Base-by-base conservation (phyloP, 1,284 basidiomycete genomes). In the Coniophora puteana region DNA sequence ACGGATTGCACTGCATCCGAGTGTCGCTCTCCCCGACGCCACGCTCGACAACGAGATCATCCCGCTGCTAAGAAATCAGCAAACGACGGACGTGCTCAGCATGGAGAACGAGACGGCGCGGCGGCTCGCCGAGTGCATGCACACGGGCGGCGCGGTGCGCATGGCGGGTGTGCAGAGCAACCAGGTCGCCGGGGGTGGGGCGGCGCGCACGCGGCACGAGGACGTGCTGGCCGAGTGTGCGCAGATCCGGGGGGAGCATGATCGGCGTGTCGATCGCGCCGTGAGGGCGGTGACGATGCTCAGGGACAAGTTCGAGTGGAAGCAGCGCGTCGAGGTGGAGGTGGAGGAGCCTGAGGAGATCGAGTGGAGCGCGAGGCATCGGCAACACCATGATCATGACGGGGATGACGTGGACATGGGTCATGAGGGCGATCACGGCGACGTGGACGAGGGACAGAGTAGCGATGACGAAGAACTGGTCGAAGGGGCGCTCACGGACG, bases 261-360 rank as follows among this genome's bases (percentile, higher is more conserved):
- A 89, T 58, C 67, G 66, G 29, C 72, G 85, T 5, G 80, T 81
- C 3, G 83, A 86, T 44, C 69, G 86, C 11, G 86, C 85, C 0
- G 71, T 80, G 14, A 68, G 80, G 25, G 86, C 87, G 0, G 84
- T 89, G 7, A 70, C 68, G 30, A 78, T 89, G 71, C 63, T 89
- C 5, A 66, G 72, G 41, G 87, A 89, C 41, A 83, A 77, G 58
- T 89, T 80, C 56, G 84, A 89, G 38, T 87, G 84, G 82, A 81
- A 80, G 52, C 74, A 78, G 45, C 69, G 86, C 23, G 80, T 88
- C 13, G 76, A 73, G 45, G 83, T 86, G 18, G 79, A 83, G 51
- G 75, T 78, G 28, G 80, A 81, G 47, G 85, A 88, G 54, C 82
- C 82, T 4, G 83, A 88, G 50, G 84, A 87, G 46, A 61, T 84